These are phyloP conservation scores for Saccharomyces hybrid DNA, from an alignment of 1,139 yeast species.

Conservation along the genomic window DNA sequence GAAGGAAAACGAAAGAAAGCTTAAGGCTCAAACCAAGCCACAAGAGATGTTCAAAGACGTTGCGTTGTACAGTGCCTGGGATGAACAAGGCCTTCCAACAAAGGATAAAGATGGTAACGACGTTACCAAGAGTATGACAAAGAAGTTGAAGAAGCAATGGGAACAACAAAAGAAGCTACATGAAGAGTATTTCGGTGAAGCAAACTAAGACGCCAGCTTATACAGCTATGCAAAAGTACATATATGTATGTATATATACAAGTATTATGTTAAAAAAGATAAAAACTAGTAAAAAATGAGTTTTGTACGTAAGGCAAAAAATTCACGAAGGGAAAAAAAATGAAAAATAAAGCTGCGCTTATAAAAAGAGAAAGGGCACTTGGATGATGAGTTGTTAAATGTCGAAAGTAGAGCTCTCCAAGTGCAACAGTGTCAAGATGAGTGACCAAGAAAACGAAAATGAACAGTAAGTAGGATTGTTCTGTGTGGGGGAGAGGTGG, in stretches of 20 bases:
- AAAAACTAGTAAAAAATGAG: background rate
- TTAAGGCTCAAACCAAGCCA: conserved; percentile 66
- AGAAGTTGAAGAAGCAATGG: conserved; percentile 71
- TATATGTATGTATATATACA: background rate
- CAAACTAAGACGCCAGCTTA: background rate
- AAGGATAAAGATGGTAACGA: conserved; percentile 76
- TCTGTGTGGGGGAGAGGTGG: background rate
- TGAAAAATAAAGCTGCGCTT: background rate
- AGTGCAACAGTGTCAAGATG: background rate
- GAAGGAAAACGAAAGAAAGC: conserved; percentile 59
- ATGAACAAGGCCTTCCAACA: conserved; percentile 75
- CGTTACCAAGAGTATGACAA: conserved; percentile 73
- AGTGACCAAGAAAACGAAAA: background rate
- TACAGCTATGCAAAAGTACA: background rate
- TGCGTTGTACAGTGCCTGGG: conserved; percentile 62
- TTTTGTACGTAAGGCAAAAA: too few relatives aligned
- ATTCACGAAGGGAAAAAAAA: background rate
- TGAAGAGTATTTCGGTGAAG: conserved; percentile 44
- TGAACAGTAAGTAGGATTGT: background rate
- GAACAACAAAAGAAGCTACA: conserved; percentile 78
- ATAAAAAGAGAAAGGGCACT: background rate
- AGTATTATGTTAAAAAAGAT: background rate
- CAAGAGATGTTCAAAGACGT: conserved; percentile 58
- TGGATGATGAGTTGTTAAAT: background rate
- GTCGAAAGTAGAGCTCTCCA: background rate